Evolutionary conservation across 352 stramenopile species (phyloP).

Genomic region (Phytophthora palmivora): DNA sequence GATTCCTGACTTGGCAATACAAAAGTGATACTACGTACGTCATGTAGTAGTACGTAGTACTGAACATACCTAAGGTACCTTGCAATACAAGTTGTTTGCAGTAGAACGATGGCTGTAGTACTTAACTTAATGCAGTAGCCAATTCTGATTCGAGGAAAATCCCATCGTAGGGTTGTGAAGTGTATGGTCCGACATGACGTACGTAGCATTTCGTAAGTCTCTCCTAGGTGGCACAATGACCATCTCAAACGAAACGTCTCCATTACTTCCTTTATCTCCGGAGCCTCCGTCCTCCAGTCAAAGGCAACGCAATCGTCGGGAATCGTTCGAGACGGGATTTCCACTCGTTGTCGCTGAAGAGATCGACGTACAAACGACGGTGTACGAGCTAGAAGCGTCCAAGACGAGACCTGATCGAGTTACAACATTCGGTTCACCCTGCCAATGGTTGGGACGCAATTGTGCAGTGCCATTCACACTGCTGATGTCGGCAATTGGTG

Average conservation of each 20-base stretch:
- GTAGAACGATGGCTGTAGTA: too few species aligned
- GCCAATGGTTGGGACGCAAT: slow-evolving; percentile 33
- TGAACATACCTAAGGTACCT: too few species aligned
- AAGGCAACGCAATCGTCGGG: slow-evolving; percentile 19
- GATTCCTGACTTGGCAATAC: neutral
- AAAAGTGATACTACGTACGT: too few species aligned
- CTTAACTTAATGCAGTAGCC: too few species aligned
- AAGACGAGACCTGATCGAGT: neutral
- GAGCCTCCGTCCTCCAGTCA: slow-evolving; percentile 19
- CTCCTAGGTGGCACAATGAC: slow-evolving; percentile 13
- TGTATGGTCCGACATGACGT: slow-evolving; percentile 33
- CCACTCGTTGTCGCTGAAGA: slow-evolving; percentile 36
- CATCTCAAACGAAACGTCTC: slow-evolving; percentile 29
- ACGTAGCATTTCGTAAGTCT: slow-evolving; percentile 8
- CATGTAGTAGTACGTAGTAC: too few species aligned
- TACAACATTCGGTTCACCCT: slow-evolving; percentile 15
- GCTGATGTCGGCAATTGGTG: slow-evolving; percentile 67
- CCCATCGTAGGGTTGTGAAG: slow-evolving; percentile 23
- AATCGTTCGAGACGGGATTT: slow-evolving; percentile 49
- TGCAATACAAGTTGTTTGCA: too few species aligned
- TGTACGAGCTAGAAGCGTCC: slow-evolving; percentile 7
- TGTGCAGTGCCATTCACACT: slow-evolving; percentile 54
- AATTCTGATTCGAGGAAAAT: slow-evolving; percentile 26
- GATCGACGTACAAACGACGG: slow-evolving; percentile 20
- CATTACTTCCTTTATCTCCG: slow-evolving; percentile 28